Percentiles rank a stretch among this genome's conserved stretches.
Evolutionary conservation across 2,329 filamentous ascomycete species (phyloP).

Genomic region (Fusarium clavum): DNA sequence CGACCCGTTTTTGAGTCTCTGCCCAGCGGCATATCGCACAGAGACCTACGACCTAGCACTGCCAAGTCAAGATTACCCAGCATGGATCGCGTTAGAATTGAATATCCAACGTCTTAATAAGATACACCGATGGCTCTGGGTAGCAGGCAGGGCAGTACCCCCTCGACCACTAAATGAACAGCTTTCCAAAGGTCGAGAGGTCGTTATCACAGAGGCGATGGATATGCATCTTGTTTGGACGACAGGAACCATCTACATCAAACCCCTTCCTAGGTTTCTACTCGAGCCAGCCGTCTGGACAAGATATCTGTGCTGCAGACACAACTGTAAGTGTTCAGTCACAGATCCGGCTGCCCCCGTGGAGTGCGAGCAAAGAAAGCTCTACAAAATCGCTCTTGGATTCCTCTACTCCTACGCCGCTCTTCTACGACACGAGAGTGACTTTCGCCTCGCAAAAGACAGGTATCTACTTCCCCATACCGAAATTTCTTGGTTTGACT

Average conservation of each 20-base stretch:
- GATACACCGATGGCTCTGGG: background rate
- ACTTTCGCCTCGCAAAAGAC: background rate
- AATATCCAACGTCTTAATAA: background rate
- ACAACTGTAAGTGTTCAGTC: background rate
- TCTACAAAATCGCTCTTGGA: background rate
- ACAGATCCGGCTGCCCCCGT: accelerated
- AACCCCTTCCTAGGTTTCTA: background rate
- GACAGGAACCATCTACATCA: background rate
- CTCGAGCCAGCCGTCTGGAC: background rate
- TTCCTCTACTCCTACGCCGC: background rate
- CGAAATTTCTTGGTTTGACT: background rate
- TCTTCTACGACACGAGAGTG: background rate
- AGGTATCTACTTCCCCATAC: background rate
- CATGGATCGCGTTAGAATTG: background rate
- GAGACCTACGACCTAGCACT: background rate
- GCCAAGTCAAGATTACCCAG: background rate
- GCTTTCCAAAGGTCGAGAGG: background rate
- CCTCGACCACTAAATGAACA: background rate
- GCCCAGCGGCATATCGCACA: background rate
- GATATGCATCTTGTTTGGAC: background rate
- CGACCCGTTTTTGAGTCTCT: background rate
- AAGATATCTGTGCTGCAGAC: background rate
- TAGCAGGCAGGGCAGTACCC: background rate
- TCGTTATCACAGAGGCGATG: background rate
- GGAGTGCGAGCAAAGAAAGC: background rate